These are phyloP conservation scores for Colletotrichum endophyticum DNA, from an alignment of 2,329 filamentous ascomycete species.

Conservation along the genomic window DNA sequence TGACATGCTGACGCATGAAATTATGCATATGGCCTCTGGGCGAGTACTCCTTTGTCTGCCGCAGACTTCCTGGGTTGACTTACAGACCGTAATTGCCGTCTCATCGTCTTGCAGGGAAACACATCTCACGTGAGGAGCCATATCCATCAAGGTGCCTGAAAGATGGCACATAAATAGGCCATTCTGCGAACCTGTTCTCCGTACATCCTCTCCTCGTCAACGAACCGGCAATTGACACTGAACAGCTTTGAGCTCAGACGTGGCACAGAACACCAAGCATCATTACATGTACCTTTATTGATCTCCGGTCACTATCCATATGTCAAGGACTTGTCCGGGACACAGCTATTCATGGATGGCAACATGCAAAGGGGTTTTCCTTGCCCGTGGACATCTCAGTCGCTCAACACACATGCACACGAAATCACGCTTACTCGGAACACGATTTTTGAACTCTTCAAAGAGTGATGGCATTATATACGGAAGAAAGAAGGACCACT, in stretches of 20 bases:
- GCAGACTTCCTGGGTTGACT: not conserved
- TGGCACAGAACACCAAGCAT: not conserved
- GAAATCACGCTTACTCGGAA: not conserved
- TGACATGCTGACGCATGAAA: not conserved
- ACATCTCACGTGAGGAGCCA: not conserved
- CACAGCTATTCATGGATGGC: not conserved
- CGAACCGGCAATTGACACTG: not conserved
- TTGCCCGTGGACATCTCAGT: not conserved
- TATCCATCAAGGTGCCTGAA: not conserved
- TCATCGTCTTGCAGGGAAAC: not conserved
- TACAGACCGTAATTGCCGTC: not conserved
- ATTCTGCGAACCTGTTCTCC: not conserved
- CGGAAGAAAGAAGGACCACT: not conserved
- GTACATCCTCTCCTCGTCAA: not conserved
- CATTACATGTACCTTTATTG: not conserved
- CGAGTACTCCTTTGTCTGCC: not conserved
- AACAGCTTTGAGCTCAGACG: not conserved
- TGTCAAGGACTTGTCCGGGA: not conserved
- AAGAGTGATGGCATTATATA: not conserved
- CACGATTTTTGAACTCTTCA: not conserved
- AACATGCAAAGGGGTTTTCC: accelerated
- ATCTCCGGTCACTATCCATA: not conserved
- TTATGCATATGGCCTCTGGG: not conserved
- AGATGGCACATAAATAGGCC: not conserved
- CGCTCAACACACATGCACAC: not conserved